Evolutionary conservation across 805 yeast species (phyloP), one percentile per base, ranked within the genome.

Genomic region (Ogataea glucozyma): DNA sequence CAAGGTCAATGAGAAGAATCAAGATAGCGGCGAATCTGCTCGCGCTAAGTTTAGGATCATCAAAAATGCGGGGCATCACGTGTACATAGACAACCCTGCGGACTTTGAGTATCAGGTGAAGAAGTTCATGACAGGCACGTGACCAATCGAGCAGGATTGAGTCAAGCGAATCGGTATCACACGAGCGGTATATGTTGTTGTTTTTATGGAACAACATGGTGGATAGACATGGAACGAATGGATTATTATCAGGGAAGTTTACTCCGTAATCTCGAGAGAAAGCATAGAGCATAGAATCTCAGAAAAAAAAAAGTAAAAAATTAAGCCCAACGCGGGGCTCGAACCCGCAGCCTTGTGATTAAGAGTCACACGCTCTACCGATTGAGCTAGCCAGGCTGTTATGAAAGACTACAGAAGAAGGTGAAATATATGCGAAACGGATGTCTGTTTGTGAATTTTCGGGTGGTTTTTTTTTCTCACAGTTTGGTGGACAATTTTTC

Each of bases 41-140:
- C 36, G 43, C 13, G 66, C 67, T 3, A 57, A 58, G 32, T 76
- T 62, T 49, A 57, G 62, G 26, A 60, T 73, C 2, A 48, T 75
- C 20, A 57, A 65, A 7, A 58, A 66, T 27, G 76, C 81, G 6
- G 82, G 82, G 4, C 83, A 77, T 51, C 83, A 77, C 58, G 57
- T 77, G 20, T 77, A 77, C 55, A 58, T 76, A 40, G 83, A 77
- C 56, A 77, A 77, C 46, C 70, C 76, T 5, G 23, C 31, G 4
- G 64, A 55, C 12, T 65, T 65, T 38, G 58, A 63, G 34, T 30
- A 45, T 6, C 53, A 51, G 26, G 63, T 65, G 5, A 18, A 49
- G 8, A 51, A 53, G 23, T 65, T 65, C 34, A 37, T 9, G 3
- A 24, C 11, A n/a, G n/a, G n/a, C n/a, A n/a, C n/a, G n/a, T n/a